These are phyloP conservation scores for Pseudozyma sp. DNA, from an alignment of 1,284 basidiomycete genomes.

Conservation along the genomic window DNA sequence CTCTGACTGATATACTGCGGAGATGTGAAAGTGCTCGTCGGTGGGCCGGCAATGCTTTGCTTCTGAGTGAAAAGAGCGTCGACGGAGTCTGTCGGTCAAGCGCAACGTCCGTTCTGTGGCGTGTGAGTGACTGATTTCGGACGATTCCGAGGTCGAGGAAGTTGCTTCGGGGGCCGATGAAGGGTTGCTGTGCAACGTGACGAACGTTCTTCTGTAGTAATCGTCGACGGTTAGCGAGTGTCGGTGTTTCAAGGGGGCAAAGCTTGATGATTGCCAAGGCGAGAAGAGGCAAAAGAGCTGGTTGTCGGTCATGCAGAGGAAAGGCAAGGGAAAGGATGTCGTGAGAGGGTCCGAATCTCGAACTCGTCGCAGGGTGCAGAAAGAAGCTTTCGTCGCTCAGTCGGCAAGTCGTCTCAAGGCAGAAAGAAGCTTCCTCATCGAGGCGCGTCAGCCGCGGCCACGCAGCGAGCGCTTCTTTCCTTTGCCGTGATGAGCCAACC, in stretches of 20 bases:
- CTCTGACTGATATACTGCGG: no score
- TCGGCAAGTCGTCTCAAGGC: neutral
- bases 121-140: neutral
- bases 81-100: no score
- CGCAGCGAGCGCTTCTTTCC: neutral
- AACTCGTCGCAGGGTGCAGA: neutral
- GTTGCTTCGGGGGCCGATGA: neutral
- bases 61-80: no score
- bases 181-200: neutral
- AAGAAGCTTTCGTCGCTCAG: constrained; percentile 12
- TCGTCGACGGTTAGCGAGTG: no score
- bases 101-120: no score
- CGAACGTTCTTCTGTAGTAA: neutral
- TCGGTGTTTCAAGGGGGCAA: neutral
- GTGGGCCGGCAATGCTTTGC: no score
- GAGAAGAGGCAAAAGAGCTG: neutral
- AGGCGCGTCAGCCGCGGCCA: constrained; percentile 2
- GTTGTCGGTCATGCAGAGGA: no score
- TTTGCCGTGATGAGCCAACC: no score
- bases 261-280: neutral
- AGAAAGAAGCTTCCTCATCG: neutral
- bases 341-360: constrained; percentile 5
- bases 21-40: neutral
- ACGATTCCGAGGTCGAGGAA: neutral
- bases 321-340: constrained; percentile 2